phyloP scores from a whole-genome alignment of 2,329 filamentous ascomycete species.

The Endothia cerciana region DNA sequence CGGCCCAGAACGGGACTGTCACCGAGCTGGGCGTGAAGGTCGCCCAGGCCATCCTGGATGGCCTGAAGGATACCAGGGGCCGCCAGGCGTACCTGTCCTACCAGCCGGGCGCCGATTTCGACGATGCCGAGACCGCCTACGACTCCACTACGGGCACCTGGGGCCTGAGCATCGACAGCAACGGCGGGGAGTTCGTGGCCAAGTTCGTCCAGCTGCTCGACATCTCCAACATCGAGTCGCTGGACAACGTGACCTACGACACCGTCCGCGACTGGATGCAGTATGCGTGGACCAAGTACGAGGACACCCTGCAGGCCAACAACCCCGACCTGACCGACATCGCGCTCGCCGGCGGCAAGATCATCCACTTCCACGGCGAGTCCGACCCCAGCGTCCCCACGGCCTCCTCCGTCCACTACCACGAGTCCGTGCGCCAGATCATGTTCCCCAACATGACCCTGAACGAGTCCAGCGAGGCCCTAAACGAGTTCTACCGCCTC shows the following conservation, averaged over 20 bases:
- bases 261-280: not conserved
- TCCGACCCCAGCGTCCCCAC: conserved; percentile 37
- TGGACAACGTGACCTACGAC: conserved; percentile 33
- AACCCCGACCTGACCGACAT: conserved; percentile 38
- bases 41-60: conserved; percentile 39
- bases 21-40: conserved; percentile 41
- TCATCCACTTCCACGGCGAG: conserved; percentile 39
- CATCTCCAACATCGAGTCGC: conserved; percentile 33
- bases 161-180: not conserved
- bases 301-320: conserved; percentile 29
- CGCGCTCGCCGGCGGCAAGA: conserved; percentile 34
- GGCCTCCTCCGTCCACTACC: conserved; percentile 10
- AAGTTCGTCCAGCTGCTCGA: conserved; percentile 37
- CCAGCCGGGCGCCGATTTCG: conserved; percentile 39
- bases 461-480: conserved; percentile 29
- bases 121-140: conserved; percentile 38
- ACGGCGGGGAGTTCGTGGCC: conserved; percentile 34
- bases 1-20: conserved; percentile 41
- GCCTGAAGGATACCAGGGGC: conserved; percentile 39
- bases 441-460: conserved; percentile 36
- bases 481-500: conserved; percentile 51
- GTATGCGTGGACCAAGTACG: not conserved
- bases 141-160: conserved; percentile 35
- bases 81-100: conserved; percentile 42
- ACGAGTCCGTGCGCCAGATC: not conserved